Base-by-base conservation (phyloP, 1,139 yeast species). In the Magnusiomyces sp. region DNA sequence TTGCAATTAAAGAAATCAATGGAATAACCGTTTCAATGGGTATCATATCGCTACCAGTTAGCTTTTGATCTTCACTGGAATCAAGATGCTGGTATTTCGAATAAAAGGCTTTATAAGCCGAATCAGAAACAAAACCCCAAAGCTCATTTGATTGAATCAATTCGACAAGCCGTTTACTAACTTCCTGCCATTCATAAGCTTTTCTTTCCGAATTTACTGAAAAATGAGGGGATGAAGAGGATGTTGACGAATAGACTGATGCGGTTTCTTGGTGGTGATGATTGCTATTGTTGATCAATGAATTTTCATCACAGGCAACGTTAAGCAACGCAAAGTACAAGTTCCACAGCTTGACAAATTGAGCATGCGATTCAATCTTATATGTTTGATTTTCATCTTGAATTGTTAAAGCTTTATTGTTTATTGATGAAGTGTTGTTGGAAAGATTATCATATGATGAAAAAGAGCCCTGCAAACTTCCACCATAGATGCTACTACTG, bases 301-400 rank as follows among this genome's bases (percentile, higher is more conserved):
- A 14, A 6, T 36, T 32, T 20, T 51, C 51, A 14, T 51, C 50
- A 5, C 46, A 49, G 13, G 53, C 53, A 10, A 44, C 37, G 10
- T 45, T 48, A 9, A 51, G 31, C 11, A 51, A 43, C 5, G 53
- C 53, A 27, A 51, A 23, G 20, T 51, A 41, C 10, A 51, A 39
- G 37, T 51, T 51, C 53, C 53, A 51, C 19, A 51, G 37, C n/a
- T 34, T 34, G 31, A 43, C 32, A 34, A 43, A 43, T 11, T 34
- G 29, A n/a, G 46, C 13, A 17, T n/a, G 33, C 13, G 33, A n/a
- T 11, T 27, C 20, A 14, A 10, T 37, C 20, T n/a, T 11, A 5
- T 16, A 37, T 4, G 3, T 4, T 5, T 14, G 5, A 4, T 16
- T 6, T 7, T 17, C 33, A 31, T 17, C 13, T 14, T 4, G 10